phyloP scores from a whole-genome alignment of 192 early-diverging fungal genomes.

The Oehlia diaphana region DNA sequence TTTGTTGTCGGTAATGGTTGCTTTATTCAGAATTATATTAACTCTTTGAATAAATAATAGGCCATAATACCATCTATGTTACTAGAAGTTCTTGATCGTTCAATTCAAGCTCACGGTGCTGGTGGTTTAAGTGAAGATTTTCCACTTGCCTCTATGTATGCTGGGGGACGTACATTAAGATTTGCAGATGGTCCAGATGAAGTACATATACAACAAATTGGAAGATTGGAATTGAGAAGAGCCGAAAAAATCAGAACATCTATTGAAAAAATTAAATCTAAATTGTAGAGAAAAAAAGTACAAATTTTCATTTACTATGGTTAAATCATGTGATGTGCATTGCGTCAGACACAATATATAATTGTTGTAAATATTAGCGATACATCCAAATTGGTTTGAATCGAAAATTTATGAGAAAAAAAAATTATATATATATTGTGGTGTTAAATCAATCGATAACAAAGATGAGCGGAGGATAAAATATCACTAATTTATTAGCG shows the following conservation, averaged over 20 bases:
- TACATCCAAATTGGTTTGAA: too few species aligned
- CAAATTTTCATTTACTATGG: too few species aligned
- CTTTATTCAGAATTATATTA: not conserved
- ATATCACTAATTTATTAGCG: too few species aligned
- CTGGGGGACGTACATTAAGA: conserved; percentile 76
- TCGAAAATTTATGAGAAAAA: too few species aligned
- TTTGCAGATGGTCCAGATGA: conserved; percentile 96
- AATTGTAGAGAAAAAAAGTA: not conserved
- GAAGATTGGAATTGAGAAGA: conserved; percentile 67
- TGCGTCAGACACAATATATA: too few species aligned
- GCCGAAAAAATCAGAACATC: conserved; percentile 43
- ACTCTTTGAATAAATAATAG: conserved; percentile 18
- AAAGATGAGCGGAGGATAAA: too few species aligned
- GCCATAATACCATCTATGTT: conserved; percentile 76
- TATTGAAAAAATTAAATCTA: conserved; percentile 21
- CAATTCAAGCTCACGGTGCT: conserved; percentile 93
- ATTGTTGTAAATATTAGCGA: too few species aligned
- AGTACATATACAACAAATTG: conserved; percentile 86
- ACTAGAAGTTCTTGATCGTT: conserved; percentile 79
- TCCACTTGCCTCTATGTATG: conserved; percentile 82
- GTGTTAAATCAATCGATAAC: too few species aligned
- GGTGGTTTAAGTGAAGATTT: conserved; percentile 88
- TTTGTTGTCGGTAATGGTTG: not conserved
- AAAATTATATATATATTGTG: too few species aligned
- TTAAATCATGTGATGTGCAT: too few species aligned